Evolutionary conservation across 257 asterid species (phyloP).

Genomic region (Anisodus tanguticus): DNA sequence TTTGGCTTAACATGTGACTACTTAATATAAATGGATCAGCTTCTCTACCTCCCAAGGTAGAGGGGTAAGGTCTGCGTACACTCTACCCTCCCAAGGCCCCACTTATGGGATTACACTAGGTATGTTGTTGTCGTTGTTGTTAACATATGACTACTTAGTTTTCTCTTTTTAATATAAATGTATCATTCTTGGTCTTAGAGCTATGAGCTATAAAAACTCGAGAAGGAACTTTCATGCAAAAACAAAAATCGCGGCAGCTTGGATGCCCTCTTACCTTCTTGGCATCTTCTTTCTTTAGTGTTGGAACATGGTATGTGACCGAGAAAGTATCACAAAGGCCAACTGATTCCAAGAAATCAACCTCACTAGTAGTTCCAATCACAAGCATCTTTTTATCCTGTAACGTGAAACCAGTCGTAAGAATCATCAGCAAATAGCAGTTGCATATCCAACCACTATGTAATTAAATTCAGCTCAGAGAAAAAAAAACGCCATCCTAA

Average conservation of each 20-base stretch:
- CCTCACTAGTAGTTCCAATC: slow-evolving; percentile 94
- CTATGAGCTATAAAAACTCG: background rate
- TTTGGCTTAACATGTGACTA: background rate
- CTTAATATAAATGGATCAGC: no score
- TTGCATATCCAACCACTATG: slow-evolving; percentile 12
- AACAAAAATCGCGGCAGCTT: background rate
- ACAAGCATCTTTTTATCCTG: slow-evolving; percentile 92
- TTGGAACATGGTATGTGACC: slow-evolving; percentile 82
- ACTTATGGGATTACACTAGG: no score
- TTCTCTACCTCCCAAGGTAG: slow-evolving; percentile 33
- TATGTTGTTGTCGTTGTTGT: no score
- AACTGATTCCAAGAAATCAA: slow-evolving; percentile 72
- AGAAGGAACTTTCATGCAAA: background rate
- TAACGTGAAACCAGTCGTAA: background rate
- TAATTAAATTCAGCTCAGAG: slow-evolving; percentile 1
- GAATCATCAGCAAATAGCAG: slow-evolving; percentile 23
- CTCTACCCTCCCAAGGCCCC: no score
- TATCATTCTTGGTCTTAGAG: background rate
- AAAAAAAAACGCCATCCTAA: background rate
- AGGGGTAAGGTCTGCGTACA: no score
- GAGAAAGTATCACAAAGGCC: slow-evolving; percentile 86
- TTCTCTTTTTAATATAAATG: background rate
- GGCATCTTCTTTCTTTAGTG: slow-evolving; percentile 80
- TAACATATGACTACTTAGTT: background rate
- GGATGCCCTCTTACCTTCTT: slow-evolving; percentile 59